A percentile compares a stretch with the other conserved stretches of the same genome.
phyloP scores from a whole-genome alignment of 179 eudicot species.

The Pouteria campechiana region DNA sequence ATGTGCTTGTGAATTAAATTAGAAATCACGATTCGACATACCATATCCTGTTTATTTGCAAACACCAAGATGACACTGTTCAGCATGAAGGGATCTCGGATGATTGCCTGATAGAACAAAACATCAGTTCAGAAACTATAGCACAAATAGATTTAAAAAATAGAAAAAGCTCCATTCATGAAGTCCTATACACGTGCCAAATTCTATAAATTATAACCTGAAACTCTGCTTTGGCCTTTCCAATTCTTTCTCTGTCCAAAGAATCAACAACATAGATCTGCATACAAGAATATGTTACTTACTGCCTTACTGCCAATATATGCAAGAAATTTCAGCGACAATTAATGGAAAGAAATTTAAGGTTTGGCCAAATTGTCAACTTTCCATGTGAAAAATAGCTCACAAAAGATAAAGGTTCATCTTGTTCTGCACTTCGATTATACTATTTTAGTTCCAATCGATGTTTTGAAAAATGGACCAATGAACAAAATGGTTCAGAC shows the following conservation, averaged over 20 bases:
- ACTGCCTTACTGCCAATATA: neutral
- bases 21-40: conserved; percentile 16
- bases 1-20: too few relatives aligned
- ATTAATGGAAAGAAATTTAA: too few relatives aligned
- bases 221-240: conserved; percentile 84
- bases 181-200: too few relatives aligned
- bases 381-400: too few relatives aligned
- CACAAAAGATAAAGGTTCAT: too few relatives aligned
- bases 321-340: too few relatives aligned
- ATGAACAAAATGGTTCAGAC: too few relatives aligned
- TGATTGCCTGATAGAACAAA: conserved; percentile 61
- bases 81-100: conserved; percentile 96
- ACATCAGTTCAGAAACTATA: conserved; percentile 8
- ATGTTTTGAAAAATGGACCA: too few relatives aligned
- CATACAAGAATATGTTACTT: conserved; percentile 4
- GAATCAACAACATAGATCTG: conserved; percentile 99
- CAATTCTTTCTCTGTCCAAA: conserved; percentile 88
- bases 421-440: too few relatives aligned
- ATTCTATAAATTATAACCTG: conserved; percentile 47
- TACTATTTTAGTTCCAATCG: too few relatives aligned
- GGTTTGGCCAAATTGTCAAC: too few relatives aligned
- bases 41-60: conserved; percentile 99
- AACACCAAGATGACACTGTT: conserved; percentile 94
- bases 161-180: conserved; percentile 4
- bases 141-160: neutral